Evolutionary conservation across 495 filamentous ascomycete species (phyloP).

Genomic region (Neurospora sp.): DNA sequence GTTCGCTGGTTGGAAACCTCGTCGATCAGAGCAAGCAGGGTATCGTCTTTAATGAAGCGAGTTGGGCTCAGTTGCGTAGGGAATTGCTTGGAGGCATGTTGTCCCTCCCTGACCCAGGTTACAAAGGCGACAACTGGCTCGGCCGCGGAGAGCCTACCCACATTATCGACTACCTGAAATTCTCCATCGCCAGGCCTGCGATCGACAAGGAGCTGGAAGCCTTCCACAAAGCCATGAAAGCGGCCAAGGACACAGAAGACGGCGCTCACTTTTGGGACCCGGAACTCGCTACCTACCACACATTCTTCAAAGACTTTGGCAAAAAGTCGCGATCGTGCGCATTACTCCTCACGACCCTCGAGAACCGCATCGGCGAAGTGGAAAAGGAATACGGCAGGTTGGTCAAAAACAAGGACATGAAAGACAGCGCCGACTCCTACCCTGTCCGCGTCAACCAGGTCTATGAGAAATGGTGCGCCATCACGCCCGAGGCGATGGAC

Average conservation of each 20-base stretch:
- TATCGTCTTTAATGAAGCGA: conserved; percentile 47
- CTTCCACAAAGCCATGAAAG: conserved; percentile 26
- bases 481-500: conserved; percentile 23
- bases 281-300: conserved; percentile 38
- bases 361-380: conserved; percentile 21
- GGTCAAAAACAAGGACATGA: conserved; percentile 7
- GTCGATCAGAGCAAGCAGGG: conserved; percentile 80
- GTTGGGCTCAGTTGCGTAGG: conserved; percentile 43
- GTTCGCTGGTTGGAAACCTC: conserved; percentile 62
- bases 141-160: conserved; percentile 35
- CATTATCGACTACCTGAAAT: conserved; percentile 68
- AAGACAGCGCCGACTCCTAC: conserved; percentile 16
- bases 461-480: conserved; percentile 34
- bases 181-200: conserved; percentile 45
- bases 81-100: conserved; percentile 25
- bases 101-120: conserved; percentile 29
- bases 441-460: conserved; percentile 31
- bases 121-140: conserved; percentile 24
- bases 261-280: conserved; percentile 29
- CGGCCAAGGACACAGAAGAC: conserved; percentile 10
- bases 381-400: conserved; percentile 20
- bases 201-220: conserved; percentile 39
- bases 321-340: conserved; percentile 17
- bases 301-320: conserved; percentile 17
- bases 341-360: conserved; percentile 23